Conservation (phyloP, 2,329 filamentous ascomycete genomes). For the Alternaria arbusti region DNA sequence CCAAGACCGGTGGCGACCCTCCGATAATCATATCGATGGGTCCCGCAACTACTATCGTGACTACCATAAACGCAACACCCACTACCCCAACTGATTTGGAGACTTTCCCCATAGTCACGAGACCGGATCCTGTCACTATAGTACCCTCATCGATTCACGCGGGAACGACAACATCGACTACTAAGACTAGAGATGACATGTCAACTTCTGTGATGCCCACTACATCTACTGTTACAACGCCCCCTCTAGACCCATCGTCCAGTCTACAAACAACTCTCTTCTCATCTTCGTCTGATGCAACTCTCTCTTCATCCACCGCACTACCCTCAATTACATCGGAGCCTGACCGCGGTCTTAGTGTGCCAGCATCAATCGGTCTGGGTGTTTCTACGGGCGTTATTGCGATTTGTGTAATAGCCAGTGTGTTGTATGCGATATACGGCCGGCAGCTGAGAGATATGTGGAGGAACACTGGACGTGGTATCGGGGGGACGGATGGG, state of each 20-base stretch:
- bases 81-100: neutral
- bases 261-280: neutral
- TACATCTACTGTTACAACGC: neutral
- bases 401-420: neutral
- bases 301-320: neutral
- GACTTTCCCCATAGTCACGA: neutral
- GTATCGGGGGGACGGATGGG: neutral
- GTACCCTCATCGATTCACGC: neutral
- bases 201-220: neutral
- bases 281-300: neutral
- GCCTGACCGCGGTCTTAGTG: neutral
- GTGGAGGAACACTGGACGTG: neutral
- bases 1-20: neutral
- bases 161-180: neutral
- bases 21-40: constrained; percentile 8
- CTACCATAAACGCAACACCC: neutral
- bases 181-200: neutral
- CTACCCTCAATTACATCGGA: neutral
- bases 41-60: neutral
- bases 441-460: neutral
- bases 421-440: neutral
- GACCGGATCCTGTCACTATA: neutral
- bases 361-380: neutral
- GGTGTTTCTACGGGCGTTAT: constrained; percentile 2
- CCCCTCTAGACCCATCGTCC: neutral